Evolutionary conservation across 345 rosid species (phyloP).

Genomic region (Syzygium oleosum): DNA sequence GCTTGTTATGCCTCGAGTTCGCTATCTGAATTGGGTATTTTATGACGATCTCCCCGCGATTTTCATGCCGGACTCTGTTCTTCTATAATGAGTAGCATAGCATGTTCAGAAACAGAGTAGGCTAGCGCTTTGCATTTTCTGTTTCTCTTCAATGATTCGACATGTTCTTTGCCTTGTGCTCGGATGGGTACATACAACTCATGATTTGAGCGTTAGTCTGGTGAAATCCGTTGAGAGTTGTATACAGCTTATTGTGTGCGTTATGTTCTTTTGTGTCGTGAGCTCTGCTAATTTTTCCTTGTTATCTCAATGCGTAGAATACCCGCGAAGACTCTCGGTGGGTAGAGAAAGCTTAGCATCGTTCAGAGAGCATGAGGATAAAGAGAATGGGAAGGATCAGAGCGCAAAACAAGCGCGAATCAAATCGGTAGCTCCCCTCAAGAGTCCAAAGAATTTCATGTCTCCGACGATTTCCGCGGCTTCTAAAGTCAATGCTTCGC

Average conservation of each 20-base stretch:
- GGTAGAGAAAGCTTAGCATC: slow-evolving; percentile 30
- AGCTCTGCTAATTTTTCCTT: neutral
- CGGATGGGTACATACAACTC: neutral
- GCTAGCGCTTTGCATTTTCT: neutral
- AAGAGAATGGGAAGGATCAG: slow-evolving; percentile 50
- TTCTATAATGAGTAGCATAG: neutral
- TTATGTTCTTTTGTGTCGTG: neutral
- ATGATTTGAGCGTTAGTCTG: neutral
- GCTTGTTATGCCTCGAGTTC: neutral
- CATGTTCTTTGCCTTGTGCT: neutral
- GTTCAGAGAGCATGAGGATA: slow-evolving; percentile 38
- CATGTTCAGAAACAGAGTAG: neutral
- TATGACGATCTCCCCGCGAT: neutral
- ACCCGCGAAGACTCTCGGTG: slow-evolving; percentile 24
- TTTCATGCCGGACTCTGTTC: neutral
- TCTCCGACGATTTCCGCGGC: slow-evolving; percentile 84
- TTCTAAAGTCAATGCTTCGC: slow-evolving; percentile 61
- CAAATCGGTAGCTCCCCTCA: slow-evolving; percentile 29
- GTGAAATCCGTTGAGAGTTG: neutral
- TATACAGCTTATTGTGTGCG: neutral
- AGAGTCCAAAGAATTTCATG: slow-evolving; percentile 67
- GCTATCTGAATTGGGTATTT: neutral
- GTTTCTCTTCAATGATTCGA: neutral
- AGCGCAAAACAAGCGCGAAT: slow-evolving; percentile 21
- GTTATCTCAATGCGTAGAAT: slow-evolving; percentile 18